A percentile compares a stretch with the other conserved stretches of the same genome.
Conservation (phyloP, 2,329 filamentous ascomycete genomes). For the Apiospora aurea region DNA sequence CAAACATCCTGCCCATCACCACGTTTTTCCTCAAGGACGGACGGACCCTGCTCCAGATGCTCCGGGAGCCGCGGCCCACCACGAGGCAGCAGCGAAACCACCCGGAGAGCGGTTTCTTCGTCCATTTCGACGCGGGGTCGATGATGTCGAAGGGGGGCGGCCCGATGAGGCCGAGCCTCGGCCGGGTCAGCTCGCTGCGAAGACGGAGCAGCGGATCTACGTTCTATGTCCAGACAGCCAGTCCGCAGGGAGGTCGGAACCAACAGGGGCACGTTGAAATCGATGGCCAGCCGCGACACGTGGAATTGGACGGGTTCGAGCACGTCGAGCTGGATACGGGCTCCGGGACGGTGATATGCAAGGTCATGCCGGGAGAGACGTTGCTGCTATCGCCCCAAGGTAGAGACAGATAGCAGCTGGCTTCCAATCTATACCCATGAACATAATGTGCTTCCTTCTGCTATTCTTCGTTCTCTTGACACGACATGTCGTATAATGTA, state of each 20-base stretch:
- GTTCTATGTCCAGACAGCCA: slow-evolving; percentile 36
- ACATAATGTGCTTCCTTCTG: too few relatives aligned
- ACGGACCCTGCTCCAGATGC: slow-evolving; percentile 33
- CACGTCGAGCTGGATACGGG: background rate
- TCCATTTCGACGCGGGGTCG: slow-evolving; percentile 31
- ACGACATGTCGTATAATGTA: background rate
- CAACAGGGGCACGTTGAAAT: background rate
- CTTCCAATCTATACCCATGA: background rate
- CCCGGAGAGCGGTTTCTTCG: slow-evolving; percentile 23
- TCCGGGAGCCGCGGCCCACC: slow-evolving; percentile 27
- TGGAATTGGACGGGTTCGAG: slow-evolving; percentile 10
- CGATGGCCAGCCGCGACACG: background rate
- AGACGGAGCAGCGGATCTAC: slow-evolving; percentile 35
- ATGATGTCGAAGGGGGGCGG: slow-evolving; percentile 31
- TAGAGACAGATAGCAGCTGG: slow-evolving; percentile 3
- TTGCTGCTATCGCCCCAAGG: background rate
- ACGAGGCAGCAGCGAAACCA: background rate
- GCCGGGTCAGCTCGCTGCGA: slow-evolving; percentile 23
- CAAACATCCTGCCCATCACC: slow-evolving; percentile 46
- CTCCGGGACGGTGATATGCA: background rate
- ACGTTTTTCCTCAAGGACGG: slow-evolving; percentile 39
- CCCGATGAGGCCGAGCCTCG: slow-evolving; percentile 30
- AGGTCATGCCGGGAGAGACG: slow-evolving; percentile 4
- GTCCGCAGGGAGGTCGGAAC: background rate
- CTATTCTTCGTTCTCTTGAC: background rate